Base-by-base conservation (phyloP, 2,329 filamentous ascomycete genomes). In the Magnaporthiopsis rhizophila region DNA sequence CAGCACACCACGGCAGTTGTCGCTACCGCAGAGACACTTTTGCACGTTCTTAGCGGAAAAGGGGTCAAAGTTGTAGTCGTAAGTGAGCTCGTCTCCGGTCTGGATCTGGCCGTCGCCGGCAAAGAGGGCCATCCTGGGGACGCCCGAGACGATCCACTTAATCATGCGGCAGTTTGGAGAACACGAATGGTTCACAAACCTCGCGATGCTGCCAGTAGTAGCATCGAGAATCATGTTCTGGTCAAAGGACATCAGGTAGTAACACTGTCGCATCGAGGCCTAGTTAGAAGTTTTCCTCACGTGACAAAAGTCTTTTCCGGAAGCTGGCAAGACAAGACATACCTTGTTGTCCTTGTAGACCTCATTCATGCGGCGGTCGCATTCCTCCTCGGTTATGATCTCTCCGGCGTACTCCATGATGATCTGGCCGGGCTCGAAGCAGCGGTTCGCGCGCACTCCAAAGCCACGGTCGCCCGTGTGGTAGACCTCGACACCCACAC, bases 151-250 rank as follows among this genome's bases (percentile, higher is more conserved):
- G 67, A 93, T 94, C 92, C 92, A 97, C 75, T 97, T 98, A 72
- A 96, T 92, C 93, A 99, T 98, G 67, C 90, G 87, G 77, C 94
- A 98, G 74, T 99, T 99, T 3, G 95, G 95, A 65, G 91, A 89
- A 77, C 95, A 99, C 24, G 92, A 97, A 75, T 99, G 95, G 74
- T 99, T 99, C 74, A 99, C 93, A 75, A 99, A 99, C 64, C 95
- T 90, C 71, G 95, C 94, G 76, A 98, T 96, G 69, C 91, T 96
- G 71, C 95, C 95, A 64, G 91, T 92, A 34, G 93, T 97, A 45
- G 94, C 95, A 78, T 99, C 95, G 68, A 99, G 96, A 71, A 98
- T 96, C 87, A 98, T 95, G 76, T 96, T 95, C 75, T 97, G 92
- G 73, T 98, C 93, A 74, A 98, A 97, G 64, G 92, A 92, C 95